Conservation (phyloP, 169 alveolate species). For the Cyclospora cayetanensis region DNA sequence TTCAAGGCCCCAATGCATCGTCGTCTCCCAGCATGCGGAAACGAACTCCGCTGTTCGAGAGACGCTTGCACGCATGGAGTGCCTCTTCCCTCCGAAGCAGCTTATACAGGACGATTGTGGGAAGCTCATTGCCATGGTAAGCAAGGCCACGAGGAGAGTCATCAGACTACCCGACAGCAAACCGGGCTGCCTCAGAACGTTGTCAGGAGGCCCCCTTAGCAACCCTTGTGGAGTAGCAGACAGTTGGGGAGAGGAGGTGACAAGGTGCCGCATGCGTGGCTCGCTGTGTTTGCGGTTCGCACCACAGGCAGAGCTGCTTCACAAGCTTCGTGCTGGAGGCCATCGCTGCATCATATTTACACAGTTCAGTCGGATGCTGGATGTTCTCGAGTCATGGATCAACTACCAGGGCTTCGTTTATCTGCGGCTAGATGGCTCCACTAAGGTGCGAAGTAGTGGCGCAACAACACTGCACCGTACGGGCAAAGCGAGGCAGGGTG, state of each 20-base stretch:
- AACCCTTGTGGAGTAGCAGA: not conserved
- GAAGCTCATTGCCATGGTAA: constrained; percentile 87
- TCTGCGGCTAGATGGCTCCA: constrained; percentile 98
- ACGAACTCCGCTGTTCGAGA: not conserved
- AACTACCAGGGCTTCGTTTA: constrained; percentile 95
- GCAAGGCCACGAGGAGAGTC: no score
- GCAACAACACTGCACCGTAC: no score
- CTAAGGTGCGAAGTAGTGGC: constrained; percentile 84
- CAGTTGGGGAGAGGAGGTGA: not conserved
- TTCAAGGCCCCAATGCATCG: not conserved
- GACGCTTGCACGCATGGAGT: constrained; percentile 1
- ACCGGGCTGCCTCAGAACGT: not conserved
- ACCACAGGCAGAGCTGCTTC: constrained; percentile 82
- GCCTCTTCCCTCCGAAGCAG: constrained; percentile 84
- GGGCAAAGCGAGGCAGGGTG: not conserved
- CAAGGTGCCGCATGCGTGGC: not conserved
- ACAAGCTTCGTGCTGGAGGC: constrained; percentile 90
- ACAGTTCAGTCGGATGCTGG: constrained; percentile 97
- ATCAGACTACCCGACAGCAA: not conserved
- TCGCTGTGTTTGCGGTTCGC: not conserved
- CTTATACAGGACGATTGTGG: constrained; percentile 96
- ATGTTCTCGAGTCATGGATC: constrained; percentile 95
- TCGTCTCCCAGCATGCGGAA: not conserved
- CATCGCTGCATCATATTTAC: constrained; percentile 96
- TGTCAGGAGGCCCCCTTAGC: not conserved